Evolutionary conservation across 345 rosid genomes (phyloP), one percentile per base, ranked within the genome.

Genomic region (Stellera chamaejasme): DNA sequence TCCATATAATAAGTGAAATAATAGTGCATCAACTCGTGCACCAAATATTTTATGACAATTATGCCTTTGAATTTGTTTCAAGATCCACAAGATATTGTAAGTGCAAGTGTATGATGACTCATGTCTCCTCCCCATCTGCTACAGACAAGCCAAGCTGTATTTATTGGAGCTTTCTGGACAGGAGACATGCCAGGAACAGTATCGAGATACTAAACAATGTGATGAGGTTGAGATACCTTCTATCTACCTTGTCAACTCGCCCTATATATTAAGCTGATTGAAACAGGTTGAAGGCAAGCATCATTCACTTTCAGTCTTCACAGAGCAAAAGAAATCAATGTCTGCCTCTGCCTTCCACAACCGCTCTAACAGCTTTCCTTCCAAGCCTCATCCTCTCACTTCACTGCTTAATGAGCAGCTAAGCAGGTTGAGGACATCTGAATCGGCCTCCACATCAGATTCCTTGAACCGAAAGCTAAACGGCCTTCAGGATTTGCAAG

Each of bases 311-410:
- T 27, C 43, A n/a, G n/a, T n/a, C n/a, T n/a, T 46, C 36, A 45
- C 4, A 61, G 10, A 57, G 51, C 46, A 59, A 56, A 15, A 49
- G 54, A 57, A 5, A 52, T 48, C 55, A 70, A 75, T 79, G 83
- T 64, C 71, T 6, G 27, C 66, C n/a, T 32, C 45, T 59, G 64
- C 69, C 48, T 72, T 10, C 65, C 88, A 79, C 51, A 11, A 59
- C 58, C 69, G 88, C 2, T 82, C 88, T 2, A 72, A 73, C 62
- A 77, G 81, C 60, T 64, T 67, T 48, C 85, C 78, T 11, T 63
- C 72, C 3, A 71, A 65, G 42, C 65, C 68, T 39, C 83, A 82
- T 59, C 79, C 78, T 27, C 44, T 75, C 12, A 45, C 57, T 6
- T 63, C 81, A 39, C 28, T 75, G 56, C 39, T 77, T 10, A 60